Conservation (phyloP, 768 basidiomycete genomes). For the Tylopilus subfusipes region DNA sequence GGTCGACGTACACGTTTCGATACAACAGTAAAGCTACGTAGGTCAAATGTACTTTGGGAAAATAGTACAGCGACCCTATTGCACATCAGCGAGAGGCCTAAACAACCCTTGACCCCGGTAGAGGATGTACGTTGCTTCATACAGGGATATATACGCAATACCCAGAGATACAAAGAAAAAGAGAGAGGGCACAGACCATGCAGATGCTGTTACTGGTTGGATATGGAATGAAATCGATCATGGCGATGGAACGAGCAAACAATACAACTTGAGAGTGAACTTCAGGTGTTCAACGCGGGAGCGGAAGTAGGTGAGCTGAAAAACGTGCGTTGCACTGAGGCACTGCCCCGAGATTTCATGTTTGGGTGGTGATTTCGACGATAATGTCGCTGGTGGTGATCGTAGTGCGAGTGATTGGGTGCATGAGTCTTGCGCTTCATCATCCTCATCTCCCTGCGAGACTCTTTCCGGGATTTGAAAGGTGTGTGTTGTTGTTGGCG, state of each 20-base stretch:
- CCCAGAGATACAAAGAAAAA: slow-evolving; percentile 20
- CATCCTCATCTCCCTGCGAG: slow-evolving; percentile 63
- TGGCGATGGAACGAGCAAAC: slow-evolving; percentile 6
- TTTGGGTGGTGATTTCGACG: slow-evolving; percentile 63
- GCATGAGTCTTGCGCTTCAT: slow-evolving; percentile 57
- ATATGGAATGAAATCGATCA: slow-evolving; percentile 6
- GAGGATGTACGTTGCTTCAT: slow-evolving; percentile 9
- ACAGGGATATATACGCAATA: slow-evolving; percentile 24
- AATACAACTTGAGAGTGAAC: slow-evolving; percentile 20
- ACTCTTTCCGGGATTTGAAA: slow-evolving; percentile 60
- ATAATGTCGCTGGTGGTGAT: slow-evolving; percentile 47
- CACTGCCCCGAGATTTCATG: slow-evolving; percentile 53
- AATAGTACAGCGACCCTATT: slow-evolving; percentile 5
- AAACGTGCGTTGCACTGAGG: slow-evolving; percentile 50
- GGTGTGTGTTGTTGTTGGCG: slow-evolving; percentile 36
- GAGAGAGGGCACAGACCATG: background rate
- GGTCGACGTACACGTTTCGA: slow-evolving; percentile 11
- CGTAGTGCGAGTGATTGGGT: slow-evolving; percentile 35
- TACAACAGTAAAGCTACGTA: slow-evolving; percentile 13
- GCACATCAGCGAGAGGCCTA: background rate
- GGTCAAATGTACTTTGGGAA: slow-evolving; percentile 4
- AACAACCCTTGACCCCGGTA: slow-evolving; percentile 4
- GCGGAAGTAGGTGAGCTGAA: slow-evolving; percentile 34
- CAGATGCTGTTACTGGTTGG: slow-evolving; percentile 14
- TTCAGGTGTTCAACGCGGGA: slow-evolving; percentile 29